A percentile compares a stretch with the other conserved stretches of the same genome.
Evolutionary conservation across 176 grass and related monocot species (phyloP).

Genomic region (Rhipidocladum racemiflorum): DNA sequence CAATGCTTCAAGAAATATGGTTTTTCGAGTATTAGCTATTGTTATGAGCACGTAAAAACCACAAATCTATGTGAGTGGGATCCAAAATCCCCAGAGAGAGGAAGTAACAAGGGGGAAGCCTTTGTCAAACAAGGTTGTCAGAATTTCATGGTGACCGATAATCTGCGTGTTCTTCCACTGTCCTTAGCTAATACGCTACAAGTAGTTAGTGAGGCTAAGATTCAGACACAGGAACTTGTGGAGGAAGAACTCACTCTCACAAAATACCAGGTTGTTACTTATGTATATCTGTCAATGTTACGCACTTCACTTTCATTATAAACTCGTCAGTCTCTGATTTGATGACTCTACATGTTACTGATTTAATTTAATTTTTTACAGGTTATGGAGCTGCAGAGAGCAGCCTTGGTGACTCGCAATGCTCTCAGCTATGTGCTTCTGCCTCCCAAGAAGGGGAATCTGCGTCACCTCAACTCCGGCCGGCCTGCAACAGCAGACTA

Average conservation of each 20-base stretch:
- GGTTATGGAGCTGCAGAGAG: neutral
- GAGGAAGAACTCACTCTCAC: slow-evolving; percentile 1
- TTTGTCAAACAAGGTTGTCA: neutral
- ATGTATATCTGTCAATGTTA: no score
- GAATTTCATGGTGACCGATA: slow-evolving; percentile 8
- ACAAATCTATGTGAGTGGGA: neutral
- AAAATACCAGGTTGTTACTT: slow-evolving; percentile 2
- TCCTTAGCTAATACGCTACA: neutral
- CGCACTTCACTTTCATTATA: no score
- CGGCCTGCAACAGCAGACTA: neutral
- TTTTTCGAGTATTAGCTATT: neutral
- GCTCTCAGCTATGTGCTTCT: slow-evolving; percentile 9
- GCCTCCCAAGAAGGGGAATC: neutral
- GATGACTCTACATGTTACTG: neutral
- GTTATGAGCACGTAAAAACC: no score
- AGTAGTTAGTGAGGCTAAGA: neutral
- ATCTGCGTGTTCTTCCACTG: neutral
- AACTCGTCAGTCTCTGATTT: neutral
- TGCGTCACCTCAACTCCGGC: no score
- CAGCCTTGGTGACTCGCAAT: neutral
- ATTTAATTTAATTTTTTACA: neutral
- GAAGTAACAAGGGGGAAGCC: neutral
- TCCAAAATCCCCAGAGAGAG: neutral
- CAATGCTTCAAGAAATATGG: neutral
- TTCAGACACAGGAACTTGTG: neutral